These are phyloP conservation scores for Ceratocystis albifundus DNA, from an alignment of 2,329 filamentous ascomycete genomes.

Conservation along the genomic window DNA sequence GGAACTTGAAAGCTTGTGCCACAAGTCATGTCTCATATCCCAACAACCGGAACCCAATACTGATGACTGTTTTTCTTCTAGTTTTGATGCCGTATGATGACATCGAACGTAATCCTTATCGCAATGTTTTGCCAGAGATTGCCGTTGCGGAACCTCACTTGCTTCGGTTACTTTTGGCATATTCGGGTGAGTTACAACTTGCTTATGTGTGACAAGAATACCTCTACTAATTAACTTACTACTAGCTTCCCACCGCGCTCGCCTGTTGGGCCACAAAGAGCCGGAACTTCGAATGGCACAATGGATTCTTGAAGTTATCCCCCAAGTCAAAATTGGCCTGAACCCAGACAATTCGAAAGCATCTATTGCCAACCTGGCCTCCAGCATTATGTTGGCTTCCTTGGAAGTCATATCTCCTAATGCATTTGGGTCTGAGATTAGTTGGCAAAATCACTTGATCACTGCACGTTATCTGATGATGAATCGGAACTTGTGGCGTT, in stretches of 20 bases:
- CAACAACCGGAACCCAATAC: neutral
- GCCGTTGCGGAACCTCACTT: slow-evolving; percentile 59
- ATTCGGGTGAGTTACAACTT: slow-evolving; percentile 41
- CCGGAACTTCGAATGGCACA: slow-evolving; percentile 65
- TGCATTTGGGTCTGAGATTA: slow-evolving; percentile 66
- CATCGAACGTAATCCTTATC: slow-evolving; percentile 42
- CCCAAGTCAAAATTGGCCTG: slow-evolving; percentile 33
- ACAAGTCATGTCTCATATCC: too few relatives aligned
- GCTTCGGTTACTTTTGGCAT: slow-evolving; percentile 65
- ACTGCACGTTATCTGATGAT: slow-evolving; percentile 66
- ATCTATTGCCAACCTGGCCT: slow-evolving; percentile 50
- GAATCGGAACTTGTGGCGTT: slow-evolving; percentile 29
- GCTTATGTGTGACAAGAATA: neutral
- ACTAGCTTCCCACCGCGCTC: slow-evolving; percentile 62
- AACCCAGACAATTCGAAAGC: slow-evolving; percentile 3
- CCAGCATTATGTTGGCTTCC: slow-evolving; percentile 74
- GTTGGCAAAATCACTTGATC: slow-evolving; percentile 69
- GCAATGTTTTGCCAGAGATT: slow-evolving; percentile 45
- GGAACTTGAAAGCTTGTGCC: too few relatives aligned
- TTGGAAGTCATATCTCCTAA: slow-evolving; percentile 74
- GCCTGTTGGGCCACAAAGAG: slow-evolving; percentile 60
- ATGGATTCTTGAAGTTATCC: slow-evolving; percentile 68
- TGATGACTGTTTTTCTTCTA: slow-evolving; percentile 19
- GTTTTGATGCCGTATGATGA: slow-evolving; percentile 42
- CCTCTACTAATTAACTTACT: slow-evolving; percentile 5